Conservation (phyloP, 306 rosid genomes). For the Prunus mira region DNA sequence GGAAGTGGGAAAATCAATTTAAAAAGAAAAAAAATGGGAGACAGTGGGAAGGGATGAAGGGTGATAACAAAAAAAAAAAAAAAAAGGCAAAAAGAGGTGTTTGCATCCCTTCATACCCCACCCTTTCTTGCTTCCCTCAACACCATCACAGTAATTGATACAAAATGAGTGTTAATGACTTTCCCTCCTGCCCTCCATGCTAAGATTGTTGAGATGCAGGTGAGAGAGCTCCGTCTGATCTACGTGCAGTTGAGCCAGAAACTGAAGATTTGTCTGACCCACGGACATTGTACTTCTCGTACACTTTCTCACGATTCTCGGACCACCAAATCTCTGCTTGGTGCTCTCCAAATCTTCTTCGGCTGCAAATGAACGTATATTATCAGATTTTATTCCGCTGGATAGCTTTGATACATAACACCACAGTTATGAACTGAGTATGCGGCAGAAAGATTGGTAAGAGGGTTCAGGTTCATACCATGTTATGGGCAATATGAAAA, state of each 20-base stretch:
- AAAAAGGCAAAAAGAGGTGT: slow-evolving; percentile 9
- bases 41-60: slow-evolving; percentile 11
- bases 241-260: slow-evolving; percentile 46
- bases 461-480: not conserved
- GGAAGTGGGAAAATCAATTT: slow-evolving; percentile 39
- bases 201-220: slow-evolving; percentile 53
- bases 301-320: slow-evolving; percentile 83
- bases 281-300: slow-evolving; percentile 78
- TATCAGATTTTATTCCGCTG: slow-evolving; percentile 11
- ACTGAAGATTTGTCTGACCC: slow-evolving; percentile 58
- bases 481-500: not conserved
- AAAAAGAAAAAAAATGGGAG: slow-evolving; percentile 13
- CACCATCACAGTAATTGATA: slow-evolving; percentile 28
- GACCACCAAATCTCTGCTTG: slow-evolving; percentile 99
- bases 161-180: slow-evolving; percentile 49
- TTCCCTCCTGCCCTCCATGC: slow-evolving; percentile 34
- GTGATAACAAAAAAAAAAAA: not conserved
- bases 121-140: slow-evolving; percentile 28
- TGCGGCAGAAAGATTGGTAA: not conserved
- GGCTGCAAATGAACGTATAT: slow-evolving; percentile 55
- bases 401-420: not conserved
- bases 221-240: slow-evolving; percentile 49
- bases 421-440: not conserved
- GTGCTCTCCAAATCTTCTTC: slow-evolving; percentile 92
- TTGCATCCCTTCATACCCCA: slow-evolving; percentile 34